These are phyloP conservation scores for Cystofilobasidium macerans DNA, from an alignment of 768 basidiomycete genomes.

Conservation along the genomic window DNA sequence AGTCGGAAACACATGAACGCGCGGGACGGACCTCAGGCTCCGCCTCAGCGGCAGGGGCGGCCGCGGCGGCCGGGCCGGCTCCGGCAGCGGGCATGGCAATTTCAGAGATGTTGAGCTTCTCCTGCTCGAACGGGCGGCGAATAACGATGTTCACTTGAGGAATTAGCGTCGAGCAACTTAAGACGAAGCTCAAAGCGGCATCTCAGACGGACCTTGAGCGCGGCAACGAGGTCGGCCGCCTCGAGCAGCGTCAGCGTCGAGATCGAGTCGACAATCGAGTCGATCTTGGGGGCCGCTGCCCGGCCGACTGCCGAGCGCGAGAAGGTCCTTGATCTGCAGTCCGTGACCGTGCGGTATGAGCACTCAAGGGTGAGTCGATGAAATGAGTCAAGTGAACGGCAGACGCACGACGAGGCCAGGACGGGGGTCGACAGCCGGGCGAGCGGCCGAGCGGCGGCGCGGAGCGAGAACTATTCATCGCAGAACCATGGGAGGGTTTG, in stretches of 20 bases:
- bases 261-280: constrained; percentile 83
- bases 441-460: constrained; percentile 2
- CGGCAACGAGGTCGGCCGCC: constrained; percentile 83
- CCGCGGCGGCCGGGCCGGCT: constrained; percentile 10
- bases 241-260: constrained; percentile 77
- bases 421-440: neutral
- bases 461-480: constrained; percentile 4
- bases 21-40: constrained; percentile 21
- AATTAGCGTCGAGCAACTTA: neutral
- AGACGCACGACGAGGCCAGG: neutral
- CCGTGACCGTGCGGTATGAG: too few relatives aligned
- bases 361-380: neutral
- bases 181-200: neutral
- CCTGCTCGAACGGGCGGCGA: neutral
- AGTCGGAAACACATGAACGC: neutral
- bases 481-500: neutral
- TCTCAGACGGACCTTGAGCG: constrained; percentile 60
- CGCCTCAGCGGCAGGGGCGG: constrained; percentile 20
- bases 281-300: constrained; percentile 50
- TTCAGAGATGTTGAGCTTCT: constrained; percentile 26
- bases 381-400: too few relatives aligned
- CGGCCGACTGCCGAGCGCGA: constrained; percentile 18
- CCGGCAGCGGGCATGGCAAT: constrained; percentile 24
- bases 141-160: neutral
- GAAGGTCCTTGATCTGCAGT: constrained; percentile 8